Evolutionary conservation across 2,329 filamentous ascomycete species (phyloP).

Genomic region (Fusarium buharicum): DNA sequence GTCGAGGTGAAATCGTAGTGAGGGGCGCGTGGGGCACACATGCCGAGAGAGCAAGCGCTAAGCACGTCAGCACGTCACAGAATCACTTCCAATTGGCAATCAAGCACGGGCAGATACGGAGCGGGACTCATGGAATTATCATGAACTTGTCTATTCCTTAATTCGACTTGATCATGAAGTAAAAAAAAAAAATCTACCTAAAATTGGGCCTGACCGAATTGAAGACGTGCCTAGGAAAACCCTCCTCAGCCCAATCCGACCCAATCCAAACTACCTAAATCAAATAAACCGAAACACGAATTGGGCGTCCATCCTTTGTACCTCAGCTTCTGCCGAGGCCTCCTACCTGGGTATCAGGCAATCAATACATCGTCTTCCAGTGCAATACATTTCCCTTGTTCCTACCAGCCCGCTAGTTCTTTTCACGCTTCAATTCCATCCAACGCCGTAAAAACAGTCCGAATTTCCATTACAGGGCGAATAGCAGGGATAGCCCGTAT

Average conservation of each 20-base stretch:
- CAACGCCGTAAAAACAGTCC: constrained; percentile 42
- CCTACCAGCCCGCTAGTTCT: constrained; percentile 17
- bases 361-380: constrained; percentile 25
- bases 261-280: constrained; percentile 12
- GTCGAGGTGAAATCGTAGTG: constrained; percentile 32
- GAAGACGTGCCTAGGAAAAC: constrained; percentile 31
- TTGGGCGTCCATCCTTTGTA: constrained; percentile 17
- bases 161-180: constrained; percentile 34
- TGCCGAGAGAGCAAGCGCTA: constrained; percentile 28
- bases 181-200: constrained; percentile 32
- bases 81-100: constrained; percentile 29
- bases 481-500: constrained; percentile 26
- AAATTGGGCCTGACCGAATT: constrained; percentile 33
- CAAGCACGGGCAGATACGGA: constrained; percentile 9
- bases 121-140: constrained; percentile 26
- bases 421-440: constrained; percentile 38
- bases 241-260: constrained; percentile 18
- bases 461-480: constrained; percentile 34
- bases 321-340: constrained; percentile 6
- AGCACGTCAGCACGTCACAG: constrained; percentile 42
- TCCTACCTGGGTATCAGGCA: constrained; percentile 26
- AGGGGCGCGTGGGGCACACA: constrained; percentile 43
- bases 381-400: constrained; percentile 30
- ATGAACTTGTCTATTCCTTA: constrained; percentile 38
- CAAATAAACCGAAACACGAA: constrained; percentile 26